Evolutionary conservation across 1,139 yeast species (phyloP).

Genomic region (Nakaseomyces nivariensis): DNA sequence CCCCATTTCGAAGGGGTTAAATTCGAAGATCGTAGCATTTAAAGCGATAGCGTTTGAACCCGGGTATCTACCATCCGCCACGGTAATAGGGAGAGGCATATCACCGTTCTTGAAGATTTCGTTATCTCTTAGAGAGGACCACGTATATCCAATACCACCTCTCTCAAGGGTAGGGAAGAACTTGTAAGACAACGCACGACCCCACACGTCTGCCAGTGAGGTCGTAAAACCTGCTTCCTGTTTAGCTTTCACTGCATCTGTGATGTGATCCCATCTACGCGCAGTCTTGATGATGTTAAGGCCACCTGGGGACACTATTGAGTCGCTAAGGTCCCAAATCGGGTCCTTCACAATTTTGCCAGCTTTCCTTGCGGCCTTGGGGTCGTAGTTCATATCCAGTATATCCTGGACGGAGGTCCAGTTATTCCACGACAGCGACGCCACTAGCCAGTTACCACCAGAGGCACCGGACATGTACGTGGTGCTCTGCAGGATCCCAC

Average conservation of each 20-base stretch:
- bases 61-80: slow-evolving; percentile 69
- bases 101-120: slow-evolving; percentile 41
- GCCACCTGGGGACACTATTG: slow-evolving; percentile 58
- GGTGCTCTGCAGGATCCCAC: slow-evolving; percentile 66
- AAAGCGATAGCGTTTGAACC: slow-evolving; percentile 41
- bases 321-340: slow-evolving; percentile 59
- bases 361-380: background rate
- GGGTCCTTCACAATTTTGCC: slow-evolving; percentile 21
- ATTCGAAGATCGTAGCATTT: slow-evolving; percentile 67
- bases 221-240: slow-evolving; percentile 57
- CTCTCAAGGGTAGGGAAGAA: slow-evolving; percentile 46
- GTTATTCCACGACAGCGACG: slow-evolving; percentile 64
- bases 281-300: slow-evolving; percentile 46
- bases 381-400: slow-evolving; percentile 33
- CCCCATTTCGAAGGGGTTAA: slow-evolving; percentile 74
- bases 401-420: slow-evolving; percentile 62
- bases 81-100: slow-evolving; percentile 77
- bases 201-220: slow-evolving; percentile 74
- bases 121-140: slow-evolving; percentile 42
- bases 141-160: slow-evolving; percentile 52
- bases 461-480: slow-evolving; percentile 73
- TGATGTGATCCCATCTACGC: slow-evolving; percentile 38
- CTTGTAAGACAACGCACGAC: slow-evolving; percentile 60
- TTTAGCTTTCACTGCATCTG: slow-evolving; percentile 36
- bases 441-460: slow-evolving; percentile 83